A percentile compares a stretch with the other conserved stretches of the same genome.
Evolutionary conservation across 148 eudicot species (phyloP).

Genomic region (Amaranthus cruentus): DNA sequence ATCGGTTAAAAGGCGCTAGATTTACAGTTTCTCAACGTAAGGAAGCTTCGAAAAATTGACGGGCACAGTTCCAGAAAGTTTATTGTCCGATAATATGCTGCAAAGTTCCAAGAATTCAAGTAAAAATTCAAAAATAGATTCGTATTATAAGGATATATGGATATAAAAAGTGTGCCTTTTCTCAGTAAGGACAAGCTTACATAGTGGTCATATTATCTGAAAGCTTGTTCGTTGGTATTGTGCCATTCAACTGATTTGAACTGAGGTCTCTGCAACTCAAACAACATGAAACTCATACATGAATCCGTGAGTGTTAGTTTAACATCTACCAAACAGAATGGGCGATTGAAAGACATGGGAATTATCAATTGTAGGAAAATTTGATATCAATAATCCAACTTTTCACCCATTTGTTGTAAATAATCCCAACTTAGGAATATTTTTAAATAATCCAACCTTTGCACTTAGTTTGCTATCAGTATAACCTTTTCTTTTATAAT

Average conservation of each 20-base stretch:
- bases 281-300: slow-evolving; percentile 12
- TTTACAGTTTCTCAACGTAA: slow-evolving; percentile 55
- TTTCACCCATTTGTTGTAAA: no score
- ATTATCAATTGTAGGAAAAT: no score
- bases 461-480: no score
- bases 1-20: background rate
- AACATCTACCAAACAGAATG: background rate
- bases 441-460: no score
- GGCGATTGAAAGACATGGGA: background rate
- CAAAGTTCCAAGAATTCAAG: slow-evolving; percentile 7
- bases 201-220: slow-evolving; percentile 55
- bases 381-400: no score
- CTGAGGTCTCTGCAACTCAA: slow-evolving; percentile 58
- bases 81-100: slow-evolving; percentile 62
- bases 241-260: slow-evolving; percentile 57
- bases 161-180: background rate
- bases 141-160: background rate
- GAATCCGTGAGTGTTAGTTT: background rate
- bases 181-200: slow-evolving; percentile 31
- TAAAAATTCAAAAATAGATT: background rate
- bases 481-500: no score
- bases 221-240: slow-evolving; percentile 49
- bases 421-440: no score
- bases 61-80: slow-evolving; percentile 52
- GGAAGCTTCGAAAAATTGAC: slow-evolving; percentile 51